A percentile compares a stretch with the other conserved stretches of the same genome.
Conservation (phyloP, 129 eudicot species). For the Logfia minima region DNA sequence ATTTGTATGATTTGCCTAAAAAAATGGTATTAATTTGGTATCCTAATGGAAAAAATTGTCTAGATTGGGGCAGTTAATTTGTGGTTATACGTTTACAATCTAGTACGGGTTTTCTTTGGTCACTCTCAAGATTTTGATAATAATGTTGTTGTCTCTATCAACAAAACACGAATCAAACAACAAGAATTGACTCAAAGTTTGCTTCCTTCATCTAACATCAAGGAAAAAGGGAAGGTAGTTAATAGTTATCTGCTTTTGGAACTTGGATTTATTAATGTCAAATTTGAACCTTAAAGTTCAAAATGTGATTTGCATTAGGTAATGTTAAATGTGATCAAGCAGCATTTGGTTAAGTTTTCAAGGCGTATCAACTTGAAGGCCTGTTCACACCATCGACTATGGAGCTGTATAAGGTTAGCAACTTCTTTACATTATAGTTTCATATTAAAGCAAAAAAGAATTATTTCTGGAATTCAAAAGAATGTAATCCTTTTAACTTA, state of each 20-base stretch:
- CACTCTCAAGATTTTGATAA: constrained; percentile 29
- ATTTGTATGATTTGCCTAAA: no score
- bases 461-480: no score
- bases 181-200: constrained; percentile 34
- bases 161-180: neutral
- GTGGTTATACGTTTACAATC: constrained; percentile 79
- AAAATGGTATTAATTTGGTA: no score
- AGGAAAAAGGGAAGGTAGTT: constrained; percentile 21
- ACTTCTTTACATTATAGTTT: no score
- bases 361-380: constrained; percentile 49
- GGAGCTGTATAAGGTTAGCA: constrained; percentile 53
- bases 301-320: constrained; percentile 21
- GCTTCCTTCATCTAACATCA: constrained; percentile 32
- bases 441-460: no score
- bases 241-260: no score
- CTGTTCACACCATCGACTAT: constrained; percentile 74
- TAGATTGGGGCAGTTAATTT: constrained; percentile 72
- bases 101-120: constrained; percentile 57
- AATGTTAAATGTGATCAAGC: constrained; percentile 24
- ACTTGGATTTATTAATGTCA: no score
- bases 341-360: constrained; percentile 23
- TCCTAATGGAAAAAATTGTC: constrained; percentile 11
- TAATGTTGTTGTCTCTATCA: neutral
- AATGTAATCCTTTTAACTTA: no score
- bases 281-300: neutral